Evolutionary conservation across 176 grass and related monocot species (phyloP), one percentile per base, ranked within the genome.

Genomic region (Avena insularis): DNA sequence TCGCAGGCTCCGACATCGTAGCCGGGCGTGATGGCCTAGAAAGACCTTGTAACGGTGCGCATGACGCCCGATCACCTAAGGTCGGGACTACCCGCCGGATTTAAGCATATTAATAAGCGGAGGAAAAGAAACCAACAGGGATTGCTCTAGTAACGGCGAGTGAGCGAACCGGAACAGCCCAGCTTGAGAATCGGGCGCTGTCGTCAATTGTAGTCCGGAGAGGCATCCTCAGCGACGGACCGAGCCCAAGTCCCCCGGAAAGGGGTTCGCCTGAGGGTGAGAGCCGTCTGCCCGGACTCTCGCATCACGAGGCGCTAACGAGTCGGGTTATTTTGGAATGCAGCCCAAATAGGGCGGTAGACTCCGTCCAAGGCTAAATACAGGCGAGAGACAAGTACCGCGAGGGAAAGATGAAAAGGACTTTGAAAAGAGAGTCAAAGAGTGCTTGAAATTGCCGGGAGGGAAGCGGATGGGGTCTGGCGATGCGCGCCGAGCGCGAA

Each of bases 291-390:
- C n/a, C n/a, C n/a, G n/a, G n/a, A n/a, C n/a, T n/a, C n/a, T n/a
- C 35, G 4, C 3, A 36, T 36, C 35, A 36, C 35, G 35, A 36
- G 35, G 35, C 35, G 35, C 35, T 2, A 36, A 36, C 2, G 84
- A 83, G 82, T 88, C 80, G 63, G 89, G 85, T 84, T 91, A 85
- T 87, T 84, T 91, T 72, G 89, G 80, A 91, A 87, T 91, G 89
- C 80, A 91, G 89, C 83, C 88, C 83, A 48, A 88, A 81, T 90
- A 58, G n/a, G 56, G 82, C 50, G 68, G 78, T 87, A 82, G 73
- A 87, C 71, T 90, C 79, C 71, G 71, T 87, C 89, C 71, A 87
- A 90, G 79, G 89, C 79, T 90, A 90, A 90, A 90, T 90, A 84
- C 71, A 17, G 71, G 79, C 71, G 50, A 87, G 84, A 83, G 89